These are phyloP conservation scores for Eucalyptus brandiana DNA, from an alignment of 345 rosid species.

Conservation along the genomic window DNA sequence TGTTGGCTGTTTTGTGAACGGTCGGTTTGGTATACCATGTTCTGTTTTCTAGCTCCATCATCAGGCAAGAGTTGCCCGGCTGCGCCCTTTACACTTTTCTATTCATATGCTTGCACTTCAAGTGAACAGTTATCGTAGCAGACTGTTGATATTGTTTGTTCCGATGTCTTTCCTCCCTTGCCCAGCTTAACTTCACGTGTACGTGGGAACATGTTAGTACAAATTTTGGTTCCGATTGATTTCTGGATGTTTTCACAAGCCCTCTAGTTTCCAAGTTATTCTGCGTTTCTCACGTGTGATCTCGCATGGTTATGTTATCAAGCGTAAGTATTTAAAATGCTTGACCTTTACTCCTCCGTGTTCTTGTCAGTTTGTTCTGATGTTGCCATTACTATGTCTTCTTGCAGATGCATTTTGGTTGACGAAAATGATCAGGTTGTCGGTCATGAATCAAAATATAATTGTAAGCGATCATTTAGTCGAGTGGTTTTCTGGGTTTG, in stretches of 20 bases:
- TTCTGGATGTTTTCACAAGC: not conserved
- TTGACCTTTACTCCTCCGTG: not conserved
- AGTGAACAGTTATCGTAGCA: not conserved
- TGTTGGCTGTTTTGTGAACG: not conserved
- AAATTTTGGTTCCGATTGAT: not conserved
- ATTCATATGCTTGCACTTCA: not conserved
- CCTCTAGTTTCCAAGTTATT: not conserved
- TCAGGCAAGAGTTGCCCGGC: not conserved
- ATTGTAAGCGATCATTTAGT: conserved; percentile 38
- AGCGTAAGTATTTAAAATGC: not conserved
- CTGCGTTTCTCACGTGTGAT: not conserved
- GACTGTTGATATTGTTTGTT: not conserved
- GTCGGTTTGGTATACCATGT: not conserved
- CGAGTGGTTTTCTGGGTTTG: not conserved
- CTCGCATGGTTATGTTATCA: not conserved
- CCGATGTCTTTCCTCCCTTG: not conserved
- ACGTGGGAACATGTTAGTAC: not conserved
- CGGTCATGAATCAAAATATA: conserved; percentile 83
- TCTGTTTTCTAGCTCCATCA: not conserved
- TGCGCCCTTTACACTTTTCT: not conserved
- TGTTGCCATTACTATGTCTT: not conserved
- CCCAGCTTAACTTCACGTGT: not conserved
- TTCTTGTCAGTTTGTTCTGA: not conserved
- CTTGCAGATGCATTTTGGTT: conserved; percentile 86
- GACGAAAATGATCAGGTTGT: conserved; percentile 70